Base-by-base conservation (phyloP, 805 yeast genomes). In the Scheffersomyces lignosus region DNA sequence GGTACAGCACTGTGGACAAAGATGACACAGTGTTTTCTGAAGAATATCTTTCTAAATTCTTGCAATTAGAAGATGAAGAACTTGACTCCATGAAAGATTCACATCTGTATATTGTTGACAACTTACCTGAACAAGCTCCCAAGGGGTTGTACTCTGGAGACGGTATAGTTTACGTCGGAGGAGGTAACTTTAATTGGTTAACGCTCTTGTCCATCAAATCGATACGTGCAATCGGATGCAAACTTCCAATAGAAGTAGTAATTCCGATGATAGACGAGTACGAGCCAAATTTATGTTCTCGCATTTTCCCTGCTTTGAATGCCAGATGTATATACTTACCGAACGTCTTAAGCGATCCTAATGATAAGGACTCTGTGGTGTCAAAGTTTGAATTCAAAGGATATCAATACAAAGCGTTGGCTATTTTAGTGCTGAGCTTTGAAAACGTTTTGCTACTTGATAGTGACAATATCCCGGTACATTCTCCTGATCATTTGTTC, bases 211-310 rank as follows among this genome's bases (percentile, higher is more conserved):
- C 87, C 7, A 73, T 87, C 37, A 75, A 75, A 49, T 72, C 81
- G 43, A 59, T 88, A 34, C 67, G 96, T 51, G 76, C 79, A 27
- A 65, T 74, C 5, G 88, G 91, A 2, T 78, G 85, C 3, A 71
- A 70, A 10, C 60, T 83, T 25, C 96, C 96, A 0, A 79, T 89
- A 15, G 96, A 89, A 66, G 84, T 89, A 7, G 73, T 87, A 46
- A 78, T 89, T 45, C 95, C 95, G 6, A 73, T 77, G 26, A 66
- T 71, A 15, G 74, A 74, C 22, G 93, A 85, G 51, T 85, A 78
- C 51, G 93, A 87, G 51, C 71, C 78, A 25, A 84, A 81, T 39
- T 70, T 81, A 35, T 68, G 74, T 50, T 58, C 60, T 6, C 51
- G 59, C 14, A 54, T 64, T 1, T 64, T 68, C 28, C 73, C 73